A percentile compares a stretch with the other conserved stretches of the same genome.
Conservation (phyloP, 345 rosid species). For the Abelmoschus esculentus region DNA sequence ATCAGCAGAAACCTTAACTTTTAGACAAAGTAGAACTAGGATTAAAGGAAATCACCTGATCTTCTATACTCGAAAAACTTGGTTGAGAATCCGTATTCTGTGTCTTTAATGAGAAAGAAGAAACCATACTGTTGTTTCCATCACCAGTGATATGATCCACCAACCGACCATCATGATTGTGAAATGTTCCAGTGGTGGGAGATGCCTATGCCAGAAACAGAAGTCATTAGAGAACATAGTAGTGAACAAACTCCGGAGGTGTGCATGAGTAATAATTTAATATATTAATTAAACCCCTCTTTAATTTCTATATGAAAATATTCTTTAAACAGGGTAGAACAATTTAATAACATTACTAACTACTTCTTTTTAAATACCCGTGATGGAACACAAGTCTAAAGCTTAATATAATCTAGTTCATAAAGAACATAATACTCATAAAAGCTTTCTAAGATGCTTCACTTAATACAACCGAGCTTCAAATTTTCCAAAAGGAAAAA, state of each 20-base stretch:
- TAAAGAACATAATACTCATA: not conserved
- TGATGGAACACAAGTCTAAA: not conserved
- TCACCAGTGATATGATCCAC: conserved; percentile 14
- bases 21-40: not conserved
- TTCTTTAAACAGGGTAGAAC: no score
- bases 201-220: conserved; percentile 26
- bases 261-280: not conserved
- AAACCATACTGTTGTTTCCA: conserved; percentile 1
- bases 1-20: not conserved
- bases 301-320: not conserved
- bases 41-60: conserved; percentile 30
- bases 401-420: not conserved
- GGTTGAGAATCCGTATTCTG: conserved; percentile 14
- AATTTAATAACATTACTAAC: no score
- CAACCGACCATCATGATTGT: conserved; percentile 22
- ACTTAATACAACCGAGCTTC: not conserved
- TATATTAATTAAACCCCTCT: not conserved
- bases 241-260: no score
- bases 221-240: not conserved
- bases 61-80: conserved; percentile 19
- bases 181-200: conserved; percentile 50
- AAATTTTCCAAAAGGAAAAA: not conserved
- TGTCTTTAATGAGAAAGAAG: conserved; percentile 24
- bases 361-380: no score
- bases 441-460: not conserved